Evolutionary conservation across 306 rosid species (phyloP).

Genomic region (Corylus avellana): DNA sequence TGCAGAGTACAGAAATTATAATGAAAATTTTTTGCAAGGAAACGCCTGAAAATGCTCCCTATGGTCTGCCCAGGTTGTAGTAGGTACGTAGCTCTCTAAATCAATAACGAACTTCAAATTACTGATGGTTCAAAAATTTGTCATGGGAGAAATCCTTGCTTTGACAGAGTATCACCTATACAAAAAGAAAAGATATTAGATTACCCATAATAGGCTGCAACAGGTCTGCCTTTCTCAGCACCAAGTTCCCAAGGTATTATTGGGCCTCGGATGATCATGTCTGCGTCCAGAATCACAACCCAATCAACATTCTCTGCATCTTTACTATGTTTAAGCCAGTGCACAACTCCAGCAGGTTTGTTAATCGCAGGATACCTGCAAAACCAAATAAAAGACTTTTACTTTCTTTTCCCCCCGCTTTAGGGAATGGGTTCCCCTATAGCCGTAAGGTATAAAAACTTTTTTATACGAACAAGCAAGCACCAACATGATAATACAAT

Average conservation of each 20-base stretch:
- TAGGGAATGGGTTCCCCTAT: conserved; percentile 3
- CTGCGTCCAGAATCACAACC: conserved; percentile 98
- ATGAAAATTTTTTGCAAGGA: neutral
- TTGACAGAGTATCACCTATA: conserved; percentile 9
- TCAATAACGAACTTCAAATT: conserved; percentile 3
- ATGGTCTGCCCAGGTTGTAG: conserved; percentile 5
- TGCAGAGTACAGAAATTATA: conserved; percentile 6
- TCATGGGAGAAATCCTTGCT: conserved; percentile 8
- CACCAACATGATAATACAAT: conserved; percentile 20
- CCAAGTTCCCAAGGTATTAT: conserved; percentile 98
- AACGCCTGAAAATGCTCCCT: neutral
- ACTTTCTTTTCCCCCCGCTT: neutral
- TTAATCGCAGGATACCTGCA: conserved; percentile 99
- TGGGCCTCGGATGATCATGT: conserved; percentile 94
- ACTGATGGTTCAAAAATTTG: conserved; percentile 16
- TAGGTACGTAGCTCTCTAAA: neutral
- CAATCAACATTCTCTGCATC: conserved; percentile 96
- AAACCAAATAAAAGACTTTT: conserved; percentile 24
- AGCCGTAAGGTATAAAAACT: neutral
- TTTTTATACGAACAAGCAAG: neutral
- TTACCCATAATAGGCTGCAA: conserved; percentile 96
- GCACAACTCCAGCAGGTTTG: conserved; percentile 96
- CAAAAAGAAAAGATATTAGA: conserved; percentile 11
- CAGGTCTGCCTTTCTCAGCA: conserved; percentile 95
- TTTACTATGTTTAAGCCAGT: conserved; percentile 89